Conservation (phyloP, 257 asterid genomes). For the Capsicum rhomboideum region DNA sequence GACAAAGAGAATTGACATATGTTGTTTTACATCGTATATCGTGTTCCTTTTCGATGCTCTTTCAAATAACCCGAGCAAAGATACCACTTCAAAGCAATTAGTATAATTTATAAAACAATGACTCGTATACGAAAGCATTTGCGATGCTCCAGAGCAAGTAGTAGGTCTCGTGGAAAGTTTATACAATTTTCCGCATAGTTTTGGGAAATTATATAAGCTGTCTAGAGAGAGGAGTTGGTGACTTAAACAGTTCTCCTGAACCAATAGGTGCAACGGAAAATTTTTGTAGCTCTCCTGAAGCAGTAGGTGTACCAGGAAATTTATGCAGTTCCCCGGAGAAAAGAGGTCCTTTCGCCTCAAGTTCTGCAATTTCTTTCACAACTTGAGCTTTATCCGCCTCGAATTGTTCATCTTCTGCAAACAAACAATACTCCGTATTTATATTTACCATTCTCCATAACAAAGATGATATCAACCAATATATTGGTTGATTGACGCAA, state of each 20-base stretch:
- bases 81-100: not conserved
- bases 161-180: not conserved
- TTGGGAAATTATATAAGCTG: not conserved
- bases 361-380: constrained; percentile 48
- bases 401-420: constrained; percentile 74
- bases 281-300: constrained; percentile 8
- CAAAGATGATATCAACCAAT: not conserved
- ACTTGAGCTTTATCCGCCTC: constrained; percentile 80
- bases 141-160: not conserved
- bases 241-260: not conserved
- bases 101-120: not conserved
- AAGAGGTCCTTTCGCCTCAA: constrained; percentile 34
- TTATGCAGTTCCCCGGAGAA: constrained; percentile 7
- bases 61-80: not conserved
- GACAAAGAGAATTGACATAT: not conserved
- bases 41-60: not conserved
- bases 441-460: not conserved
- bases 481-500: not conserved
- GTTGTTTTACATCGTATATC: not conserved
- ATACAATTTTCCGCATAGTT: not conserved
- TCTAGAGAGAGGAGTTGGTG: not conserved
- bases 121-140: not conserved
- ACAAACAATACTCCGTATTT: not conserved
- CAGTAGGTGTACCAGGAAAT: not conserved
- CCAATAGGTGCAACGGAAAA: not conserved